Evolutionary conservation across 1,139 yeast genomes (phyloP), one percentile per base, ranked within the genome.

Genomic region (Eremothecium gossypii): DNA sequence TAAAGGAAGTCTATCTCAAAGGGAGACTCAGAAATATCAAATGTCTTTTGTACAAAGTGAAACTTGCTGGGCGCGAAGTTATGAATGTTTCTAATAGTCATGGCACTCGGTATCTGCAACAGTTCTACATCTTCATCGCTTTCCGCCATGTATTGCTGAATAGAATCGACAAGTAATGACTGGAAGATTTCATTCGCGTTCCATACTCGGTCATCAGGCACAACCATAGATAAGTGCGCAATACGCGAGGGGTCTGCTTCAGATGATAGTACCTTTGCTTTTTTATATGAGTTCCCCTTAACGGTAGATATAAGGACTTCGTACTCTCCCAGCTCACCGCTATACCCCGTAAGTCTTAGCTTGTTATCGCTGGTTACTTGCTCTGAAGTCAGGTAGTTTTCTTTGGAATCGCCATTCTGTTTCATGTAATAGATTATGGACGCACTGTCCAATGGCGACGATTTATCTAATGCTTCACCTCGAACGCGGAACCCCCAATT

Each of bases 181-280:
- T 77, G 66, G 56, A 81, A 83, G 5, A 89, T 73, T 44, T 86
- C 96, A 46, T 73, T 73, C 2, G 94, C 94, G 55, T 72, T 72
- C 96, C 96, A 89, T 6, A 76, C 70, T 47, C 78, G 72, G 35
- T 75, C 85, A 53, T 74, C 77, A 0, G 96, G 95, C 2, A 85
- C 80, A 17, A 66, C 68, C 49, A 89, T 65, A 20, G 91, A 77
- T 30, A 79, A 55, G 58, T 85, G 84, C 50, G 83, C 85, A 0
- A 84, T 66, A 40, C 65, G 69, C 0, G 68, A 54, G 4, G 85
- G 79, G 55, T 80, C 77, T 12, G 71, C 54, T 12, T 67, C 69
- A 0, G 67, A 62, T 14, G 63, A 55, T 38, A 68, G 47, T 1
- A 49, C 51, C 0, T 55, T 53, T 2, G 74, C 76, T 43, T 72